Evolutionary conservation across 305 asterid genomes (phyloP), one percentile per base, ranked within the genome.

Genomic region (Rubia peregrina): DNA sequence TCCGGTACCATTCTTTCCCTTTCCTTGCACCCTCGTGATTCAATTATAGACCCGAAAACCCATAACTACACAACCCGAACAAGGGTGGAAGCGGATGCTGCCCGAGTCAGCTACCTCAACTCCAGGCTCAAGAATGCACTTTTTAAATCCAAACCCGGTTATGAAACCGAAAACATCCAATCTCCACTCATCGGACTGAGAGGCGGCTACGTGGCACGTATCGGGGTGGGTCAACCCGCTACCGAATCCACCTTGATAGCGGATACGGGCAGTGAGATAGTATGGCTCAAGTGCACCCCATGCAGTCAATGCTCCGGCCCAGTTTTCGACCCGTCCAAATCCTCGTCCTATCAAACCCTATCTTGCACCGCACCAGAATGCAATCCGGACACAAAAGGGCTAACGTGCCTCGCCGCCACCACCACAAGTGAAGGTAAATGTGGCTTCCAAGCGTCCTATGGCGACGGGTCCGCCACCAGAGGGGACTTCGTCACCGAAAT

Each of bases 201-300:
- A 9, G 43, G 75, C 1, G 97, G 87, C 85, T 91, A 89, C 71
- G 83, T 86, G 69, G 79, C 86, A 9, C 79, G 87, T 16, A 24
- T 91, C 68, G 97, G 97, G 0, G 75, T 91, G 43, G 97, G 97
- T 1, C 82, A 70, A 19, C 97, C 96, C 62, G 84, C 48, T 4
- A 80, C 68, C 33, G 72, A 87, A 5, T 79, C 68, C n/a, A 83
- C 51, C 73, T 65, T 91, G 80, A 83, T 83, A 0, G 19, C 59
- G 1, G 93, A 90, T 48, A 90, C 96, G 0, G 95, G 95, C 0
- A 88, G 96, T 38, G 95, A 88, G 6, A 41, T 90, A 68, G 81
- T 85, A 0, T 90, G 96, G 96, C 76, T 83, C 6, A 92, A 86
- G 43, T 90, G 96, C 85, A 0, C 69, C 40, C 93, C 93, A 13